A percentile compares a stretch with the other conserved stretches of the same genome.
These are phyloP conservation scores for Fusarium brachygibbosum DNA, from an alignment of 2,329 filamentous ascomycete species.

Conservation along the genomic window DNA sequence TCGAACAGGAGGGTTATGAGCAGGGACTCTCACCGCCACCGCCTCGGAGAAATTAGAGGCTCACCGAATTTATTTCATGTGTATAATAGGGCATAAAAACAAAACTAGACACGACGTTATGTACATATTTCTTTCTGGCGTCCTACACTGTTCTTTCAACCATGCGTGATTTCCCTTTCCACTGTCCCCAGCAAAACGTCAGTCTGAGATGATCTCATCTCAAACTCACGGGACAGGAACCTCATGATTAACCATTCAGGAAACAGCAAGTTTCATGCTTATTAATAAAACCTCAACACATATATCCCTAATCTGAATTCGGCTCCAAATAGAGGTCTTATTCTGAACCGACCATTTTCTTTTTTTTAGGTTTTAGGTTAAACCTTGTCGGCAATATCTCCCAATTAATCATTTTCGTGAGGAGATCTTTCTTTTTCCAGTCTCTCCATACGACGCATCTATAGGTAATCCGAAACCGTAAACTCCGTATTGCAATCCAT, in stretches of 20 bases:
- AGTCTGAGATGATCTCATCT: accelerated
- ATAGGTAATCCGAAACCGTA: background rate
- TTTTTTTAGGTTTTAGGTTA: background rate
- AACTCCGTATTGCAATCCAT: background rate
- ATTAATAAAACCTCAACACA: background rate
- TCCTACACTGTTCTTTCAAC: background rate
- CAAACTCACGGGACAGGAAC: accelerated
- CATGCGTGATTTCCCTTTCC: no score
- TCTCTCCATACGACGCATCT: background rate
- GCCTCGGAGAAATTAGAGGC: slow-evolving; percentile 33
- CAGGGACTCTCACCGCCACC: slow-evolving; percentile 46
- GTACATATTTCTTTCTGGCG: slow-evolving; percentile 13
- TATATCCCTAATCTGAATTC: background rate
- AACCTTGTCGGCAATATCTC: background rate
- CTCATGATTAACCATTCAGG: background rate
- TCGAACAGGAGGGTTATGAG: slow-evolving; percentile 37
- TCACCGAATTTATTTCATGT: slow-evolving; percentile 14
- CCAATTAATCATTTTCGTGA: background rate
- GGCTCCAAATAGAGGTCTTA: background rate
- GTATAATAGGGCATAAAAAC: slow-evolving; percentile 22
- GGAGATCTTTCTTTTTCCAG: background rate
- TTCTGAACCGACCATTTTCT: background rate
- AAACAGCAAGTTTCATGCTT: background rate
- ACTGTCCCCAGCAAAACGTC: accelerated
- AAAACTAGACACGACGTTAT: slow-evolving; percentile 34